phyloP scores from a whole-genome alignment of 2,329 filamentous ascomycete genomes.

The Fusarium fracticaudum region DNA sequence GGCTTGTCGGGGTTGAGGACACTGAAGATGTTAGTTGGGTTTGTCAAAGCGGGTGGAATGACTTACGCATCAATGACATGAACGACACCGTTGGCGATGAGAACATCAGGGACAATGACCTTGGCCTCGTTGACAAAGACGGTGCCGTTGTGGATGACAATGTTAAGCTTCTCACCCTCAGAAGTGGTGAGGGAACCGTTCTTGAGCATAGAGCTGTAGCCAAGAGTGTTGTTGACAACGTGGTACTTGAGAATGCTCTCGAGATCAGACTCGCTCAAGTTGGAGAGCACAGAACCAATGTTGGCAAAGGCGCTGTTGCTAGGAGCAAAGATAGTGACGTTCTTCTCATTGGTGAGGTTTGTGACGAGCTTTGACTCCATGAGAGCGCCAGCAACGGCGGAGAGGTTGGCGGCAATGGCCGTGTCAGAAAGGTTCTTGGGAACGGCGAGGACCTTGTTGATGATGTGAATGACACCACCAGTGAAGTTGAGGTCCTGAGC shows the following conservation, averaged over 20 bases:
- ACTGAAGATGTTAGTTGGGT: conserved; percentile 51
- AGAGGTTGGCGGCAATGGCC: conserved; percentile 34
- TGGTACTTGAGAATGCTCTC: conserved; percentile 67
- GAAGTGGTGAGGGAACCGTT: conserved; percentile 28
- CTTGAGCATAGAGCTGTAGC: conserved; percentile 45
- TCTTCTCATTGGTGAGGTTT: conserved; percentile 34
- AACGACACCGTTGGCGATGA: conserved; percentile 65
- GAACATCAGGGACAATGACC: conserved; percentile 58
- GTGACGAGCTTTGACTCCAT: conserved; percentile 38
- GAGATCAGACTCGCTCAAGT: conserved; percentile 57
- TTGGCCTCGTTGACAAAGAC: conserved; percentile 52
- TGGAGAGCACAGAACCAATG: conserved; percentile 59
- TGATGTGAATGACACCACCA: conserved; percentile 60
- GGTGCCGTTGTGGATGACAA: conserved; percentile 54
- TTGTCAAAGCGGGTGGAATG: neutral
- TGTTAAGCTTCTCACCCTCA: conserved; percentile 51
- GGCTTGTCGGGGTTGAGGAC: conserved; percentile 55
- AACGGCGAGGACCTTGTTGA: conserved; percentile 57
- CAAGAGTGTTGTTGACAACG: conserved; percentile 63
- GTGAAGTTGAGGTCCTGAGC: conserved; percentile 53
- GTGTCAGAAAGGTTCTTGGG: conserved; percentile 46
- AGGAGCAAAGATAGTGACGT: conserved; percentile 70
- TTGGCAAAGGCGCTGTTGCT: conserved; percentile 66
- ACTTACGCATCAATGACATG: conserved; percentile 67
- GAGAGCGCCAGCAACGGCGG: conserved; percentile 39